Conservation (phyloP, 257 asterid species). For the Fraxinus cuspidata region DNA sequence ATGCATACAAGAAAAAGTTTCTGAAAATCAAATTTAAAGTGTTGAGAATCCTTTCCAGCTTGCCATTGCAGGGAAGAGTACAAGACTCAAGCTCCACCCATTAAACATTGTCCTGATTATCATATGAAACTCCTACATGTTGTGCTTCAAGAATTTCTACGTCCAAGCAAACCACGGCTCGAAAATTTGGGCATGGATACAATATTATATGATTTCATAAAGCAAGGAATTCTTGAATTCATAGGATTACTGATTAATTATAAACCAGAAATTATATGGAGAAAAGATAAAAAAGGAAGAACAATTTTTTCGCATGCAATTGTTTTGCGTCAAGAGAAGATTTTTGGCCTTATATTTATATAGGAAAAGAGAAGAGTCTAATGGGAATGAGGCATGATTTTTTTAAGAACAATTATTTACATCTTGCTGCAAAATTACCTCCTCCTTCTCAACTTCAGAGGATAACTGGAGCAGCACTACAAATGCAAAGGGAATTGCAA, state of each 20-base stretch:
- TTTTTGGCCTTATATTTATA: slow-evolving; percentile 32
- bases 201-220: slow-evolving; percentile 33
- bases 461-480: slow-evolving; percentile 36
- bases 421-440: slow-evolving; percentile 38
- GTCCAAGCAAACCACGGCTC: slow-evolving; percentile 25
- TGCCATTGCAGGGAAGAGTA: too few species aligned
- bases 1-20: too few species aligned
- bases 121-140: slow-evolving; percentile 25
- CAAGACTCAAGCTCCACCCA: too few species aligned
- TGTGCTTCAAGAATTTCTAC: slow-evolving; percentile 31
- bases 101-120: too few species aligned
- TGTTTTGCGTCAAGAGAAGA: slow-evolving; percentile 35
- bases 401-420: slow-evolving; percentile 31
- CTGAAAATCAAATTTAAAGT: too few species aligned
- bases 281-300: slow-evolving; percentile 30
- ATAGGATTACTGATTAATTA: slow-evolving; percentile 15
- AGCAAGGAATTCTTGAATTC: slow-evolving; percentile 31
- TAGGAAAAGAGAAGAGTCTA: slow-evolving; percentile 26
- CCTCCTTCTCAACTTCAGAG: slow-evolving; percentile 27
- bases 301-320: too few species aligned
- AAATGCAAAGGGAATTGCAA: slow-evolving; percentile 39
- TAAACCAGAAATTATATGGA: slow-evolving; percentile 32
- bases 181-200: slow-evolving; percentile 38
- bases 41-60: too few species aligned
- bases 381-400: slow-evolving; percentile 30